Conservation (phyloP, 2,329 filamentous ascomycete genomes). For the Fusarium nodosum region DNA sequence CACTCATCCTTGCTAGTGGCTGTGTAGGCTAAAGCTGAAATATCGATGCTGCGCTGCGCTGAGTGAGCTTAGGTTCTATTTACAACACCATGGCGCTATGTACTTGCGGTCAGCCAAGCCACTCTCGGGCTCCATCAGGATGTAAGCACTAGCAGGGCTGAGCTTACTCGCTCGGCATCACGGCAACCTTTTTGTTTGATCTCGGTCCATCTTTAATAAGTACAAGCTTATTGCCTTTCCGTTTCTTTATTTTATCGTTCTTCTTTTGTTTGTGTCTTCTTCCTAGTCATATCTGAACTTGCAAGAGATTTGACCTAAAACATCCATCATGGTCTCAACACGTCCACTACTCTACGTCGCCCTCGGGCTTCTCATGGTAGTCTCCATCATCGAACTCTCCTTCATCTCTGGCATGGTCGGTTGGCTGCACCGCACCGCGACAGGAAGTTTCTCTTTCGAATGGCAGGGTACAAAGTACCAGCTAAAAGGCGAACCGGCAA, state of each 20-base stretch:
- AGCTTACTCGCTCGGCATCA: conserved; percentile 8
- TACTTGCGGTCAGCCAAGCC: conserved; percentile 11
- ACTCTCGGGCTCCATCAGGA: conserved; percentile 1
- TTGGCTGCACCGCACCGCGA: conserved; percentile 48
- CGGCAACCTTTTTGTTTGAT: conserved; percentile 9
- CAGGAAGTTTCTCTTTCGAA: conserved; percentile 41
- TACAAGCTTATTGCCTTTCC: not conserved
- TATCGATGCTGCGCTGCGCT: not conserved
- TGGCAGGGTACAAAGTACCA: conserved; percentile 24
- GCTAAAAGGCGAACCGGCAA: conserved; percentile 44
- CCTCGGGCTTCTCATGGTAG: conserved; percentile 48
- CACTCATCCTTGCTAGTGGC: conserved; percentile 15
- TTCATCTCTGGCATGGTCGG: conserved; percentile 49
- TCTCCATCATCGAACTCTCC: conserved; percentile 48
- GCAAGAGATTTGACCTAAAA: not conserved
- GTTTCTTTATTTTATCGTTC: not conserved
- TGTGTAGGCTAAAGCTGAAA: conserved; percentile 4
- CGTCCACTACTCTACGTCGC: conserved; percentile 40
- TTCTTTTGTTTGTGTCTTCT: not conserved
- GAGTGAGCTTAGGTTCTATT: conserved; percentile 8
- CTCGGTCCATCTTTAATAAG: not conserved
- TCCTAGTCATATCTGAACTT: not conserved
- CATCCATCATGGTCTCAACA: conserved; percentile 3
- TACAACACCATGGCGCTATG: conserved; percentile 1
- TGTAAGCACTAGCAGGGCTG: conserved; percentile 37